Conservation (phyloP, 768 basidiomycete genomes). For the Mycena metata region DNA sequence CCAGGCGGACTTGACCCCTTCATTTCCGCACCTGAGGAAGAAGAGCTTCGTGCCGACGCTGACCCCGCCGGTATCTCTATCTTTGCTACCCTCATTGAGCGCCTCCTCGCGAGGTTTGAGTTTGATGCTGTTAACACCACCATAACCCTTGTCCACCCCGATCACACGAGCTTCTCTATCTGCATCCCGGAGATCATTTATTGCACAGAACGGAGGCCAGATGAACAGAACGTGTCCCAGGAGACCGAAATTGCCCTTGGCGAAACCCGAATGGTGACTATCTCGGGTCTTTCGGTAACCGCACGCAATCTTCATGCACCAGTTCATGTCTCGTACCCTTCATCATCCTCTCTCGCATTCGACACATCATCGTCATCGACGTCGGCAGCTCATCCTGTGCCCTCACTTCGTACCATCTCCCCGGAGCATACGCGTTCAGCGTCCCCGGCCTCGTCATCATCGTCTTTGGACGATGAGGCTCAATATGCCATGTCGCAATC, state of each 20-base stretch:
- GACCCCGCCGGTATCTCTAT: slow-evolving; percentile 85
- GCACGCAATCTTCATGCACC: slow-evolving; percentile 57
- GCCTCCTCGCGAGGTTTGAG: slow-evolving; percentile 82
- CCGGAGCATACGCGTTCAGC: slow-evolving; percentile 44
- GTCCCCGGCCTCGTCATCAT: slow-evolving; percentile 67
- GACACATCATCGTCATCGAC: slow-evolving; percentile 28
- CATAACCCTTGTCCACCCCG: slow-evolving; percentile 77
- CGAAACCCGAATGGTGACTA: slow-evolving; percentile 62
- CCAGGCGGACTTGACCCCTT: slow-evolving; percentile 81
- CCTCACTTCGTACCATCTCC: slow-evolving; percentile 43
- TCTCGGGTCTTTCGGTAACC: slow-evolving; percentile 70
- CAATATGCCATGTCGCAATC: slow-evolving; percentile 83
- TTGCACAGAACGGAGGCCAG: slow-evolving; percentile 55
- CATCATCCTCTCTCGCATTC: slow-evolving; percentile 38
- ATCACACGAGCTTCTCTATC: slow-evolving; percentile 71
- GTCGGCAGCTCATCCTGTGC: slow-evolving; percentile 18
- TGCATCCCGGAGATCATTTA: slow-evolving; percentile 71
- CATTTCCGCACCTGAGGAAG: slow-evolving; percentile 56
- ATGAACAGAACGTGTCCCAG: slow-evolving; percentile 22
- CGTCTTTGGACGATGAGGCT: slow-evolving; percentile 75
- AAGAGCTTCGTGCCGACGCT: slow-evolving; percentile 55
- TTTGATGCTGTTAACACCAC: slow-evolving; percentile 79
- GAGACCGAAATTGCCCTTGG: slow-evolving; percentile 38
- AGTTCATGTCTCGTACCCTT: slow-evolving; percentile 5
- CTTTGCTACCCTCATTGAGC: slow-evolving; percentile 84